phyloP scores from a whole-genome alignment of 768 basidiomycete species.

The Gyrodon lividus region DNA sequence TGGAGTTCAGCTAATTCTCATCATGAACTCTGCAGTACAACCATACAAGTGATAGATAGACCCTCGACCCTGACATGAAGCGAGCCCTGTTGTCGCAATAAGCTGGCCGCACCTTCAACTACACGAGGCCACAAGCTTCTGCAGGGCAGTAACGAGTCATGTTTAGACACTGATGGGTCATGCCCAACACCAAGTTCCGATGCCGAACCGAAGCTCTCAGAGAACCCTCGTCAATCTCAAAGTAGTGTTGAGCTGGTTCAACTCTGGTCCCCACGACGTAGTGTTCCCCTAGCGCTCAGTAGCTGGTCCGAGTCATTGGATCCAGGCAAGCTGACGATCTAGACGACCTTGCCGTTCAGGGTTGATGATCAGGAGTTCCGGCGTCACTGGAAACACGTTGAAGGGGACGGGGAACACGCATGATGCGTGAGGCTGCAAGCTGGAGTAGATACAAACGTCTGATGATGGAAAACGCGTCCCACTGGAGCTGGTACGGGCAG shows the following conservation, averaged over 20 bases:
- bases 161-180: neutral
- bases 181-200: neutral
- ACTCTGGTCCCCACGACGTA: neutral
- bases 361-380: slow-evolving; percentile 7
- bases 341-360: slow-evolving; percentile 4
- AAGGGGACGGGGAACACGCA: slow-evolving; percentile 19
- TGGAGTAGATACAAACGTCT: neutral
- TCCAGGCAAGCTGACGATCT: neutral
- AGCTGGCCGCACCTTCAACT: neutral
- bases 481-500: neutral
- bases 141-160: neutral
- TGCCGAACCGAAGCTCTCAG: neutral
- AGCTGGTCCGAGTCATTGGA: neutral
- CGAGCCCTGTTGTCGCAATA: slow-evolving; percentile 6
- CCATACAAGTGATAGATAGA: slow-evolving; percentile 12
- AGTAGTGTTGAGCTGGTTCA: neutral
- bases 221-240: neutral
- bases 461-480: neutral
- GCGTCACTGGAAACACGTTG: slow-evolving; percentile 20
- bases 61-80: slow-evolving; percentile 25
- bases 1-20: slow-evolving; percentile 5
- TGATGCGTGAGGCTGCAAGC: slow-evolving; percentile 21
- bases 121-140: neutral
- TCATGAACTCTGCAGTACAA: slow-evolving; percentile 2
- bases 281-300: no score